Evolutionary conservation across 2,329 filamentous ascomycete species (phyloP).

Genomic region (Cordyceps fumosorosea): DNA sequence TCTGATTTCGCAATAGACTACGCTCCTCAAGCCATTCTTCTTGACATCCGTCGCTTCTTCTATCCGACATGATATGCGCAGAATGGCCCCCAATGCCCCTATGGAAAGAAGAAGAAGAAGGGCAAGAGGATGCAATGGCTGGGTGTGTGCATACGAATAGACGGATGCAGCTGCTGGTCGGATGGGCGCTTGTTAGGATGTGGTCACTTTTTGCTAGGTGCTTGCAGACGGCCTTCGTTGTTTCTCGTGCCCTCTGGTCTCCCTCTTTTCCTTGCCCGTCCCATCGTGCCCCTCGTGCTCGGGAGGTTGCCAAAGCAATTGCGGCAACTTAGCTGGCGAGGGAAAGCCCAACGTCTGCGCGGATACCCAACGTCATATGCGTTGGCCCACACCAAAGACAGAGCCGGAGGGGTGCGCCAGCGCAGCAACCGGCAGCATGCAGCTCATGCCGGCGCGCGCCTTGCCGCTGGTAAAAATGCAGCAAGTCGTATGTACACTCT

Average conservation of each 20-base stretch:
- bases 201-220: background rate
- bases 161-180: background rate
- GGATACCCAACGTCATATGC: constrained; percentile 10
- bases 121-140: background rate
- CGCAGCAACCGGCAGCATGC: background rate
- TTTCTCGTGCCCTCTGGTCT: background rate
- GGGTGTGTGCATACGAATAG: constrained; percentile 3
- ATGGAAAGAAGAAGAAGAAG: background rate
- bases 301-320: background rate
- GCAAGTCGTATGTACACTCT: background rate
- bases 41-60: background rate
- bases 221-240: background rate
- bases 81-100: background rate
- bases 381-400: background rate
- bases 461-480: constrained; percentile 3
- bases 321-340: background rate
- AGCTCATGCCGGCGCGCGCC: constrained; percentile 9
- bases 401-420: background rate
- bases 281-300: constrained; percentile 3
- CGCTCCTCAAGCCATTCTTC: background rate
- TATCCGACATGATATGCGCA: background rate
- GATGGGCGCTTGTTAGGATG: constrained; percentile 1
- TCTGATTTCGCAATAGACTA: background rate
- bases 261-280: background rate
- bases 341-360: constrained; percentile 2